These are phyloP conservation scores for Spathaspora boniae DNA, from an alignment of 805 yeast species.

Conservation along the genomic window DNA sequence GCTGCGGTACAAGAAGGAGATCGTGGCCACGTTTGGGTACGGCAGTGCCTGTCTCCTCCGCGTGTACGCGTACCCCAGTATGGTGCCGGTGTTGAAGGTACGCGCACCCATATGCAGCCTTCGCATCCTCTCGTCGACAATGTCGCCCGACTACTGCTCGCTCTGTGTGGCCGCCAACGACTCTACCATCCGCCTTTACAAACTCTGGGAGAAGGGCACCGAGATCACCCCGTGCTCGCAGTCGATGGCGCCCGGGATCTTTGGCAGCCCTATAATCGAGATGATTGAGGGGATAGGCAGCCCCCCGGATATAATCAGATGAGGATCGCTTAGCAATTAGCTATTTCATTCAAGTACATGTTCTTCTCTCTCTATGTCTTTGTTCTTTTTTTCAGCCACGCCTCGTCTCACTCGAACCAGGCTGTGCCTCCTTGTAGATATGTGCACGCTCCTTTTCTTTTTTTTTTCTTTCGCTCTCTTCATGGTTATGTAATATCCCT, in stretches of 20 bases:
- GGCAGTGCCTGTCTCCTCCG: constrained; percentile 52
- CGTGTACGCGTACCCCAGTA: constrained; percentile 65
- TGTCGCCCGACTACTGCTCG: constrained; percentile 60
- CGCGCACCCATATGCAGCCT: constrained; percentile 47
- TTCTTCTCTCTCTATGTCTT: too few species aligned
- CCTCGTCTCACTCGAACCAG: too few species aligned
- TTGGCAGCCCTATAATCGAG: constrained; percentile 36
- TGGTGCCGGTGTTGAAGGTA: constrained; percentile 48
- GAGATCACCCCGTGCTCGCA: constrained; percentile 15
- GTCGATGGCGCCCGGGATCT: constrained; percentile 18
- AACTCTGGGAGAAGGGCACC: constrained; percentile 54
- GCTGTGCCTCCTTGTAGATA: too few species aligned
- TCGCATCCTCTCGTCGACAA: constrained; percentile 62
- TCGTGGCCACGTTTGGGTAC: constrained; percentile 81
- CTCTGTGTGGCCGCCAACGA: constrained; percentile 78
- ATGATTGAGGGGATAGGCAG: constrained; percentile 51
- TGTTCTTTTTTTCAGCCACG: too few species aligned
- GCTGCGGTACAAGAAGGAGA: constrained; percentile 61
- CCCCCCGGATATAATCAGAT: constrained; percentile 22
- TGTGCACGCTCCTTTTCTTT: too few species aligned
- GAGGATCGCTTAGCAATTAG: too few species aligned
- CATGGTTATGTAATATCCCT: too few species aligned
- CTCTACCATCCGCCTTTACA: constrained; percentile 70
- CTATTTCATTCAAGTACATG: too few species aligned
- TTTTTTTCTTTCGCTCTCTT: too few species aligned